Percentiles rank a stretch among this genome's conserved stretches.
Evolutionary conservation across 495 filamentous ascomycete genomes (phyloP).

Genomic region (Hypoxylon intermedium): DNA sequence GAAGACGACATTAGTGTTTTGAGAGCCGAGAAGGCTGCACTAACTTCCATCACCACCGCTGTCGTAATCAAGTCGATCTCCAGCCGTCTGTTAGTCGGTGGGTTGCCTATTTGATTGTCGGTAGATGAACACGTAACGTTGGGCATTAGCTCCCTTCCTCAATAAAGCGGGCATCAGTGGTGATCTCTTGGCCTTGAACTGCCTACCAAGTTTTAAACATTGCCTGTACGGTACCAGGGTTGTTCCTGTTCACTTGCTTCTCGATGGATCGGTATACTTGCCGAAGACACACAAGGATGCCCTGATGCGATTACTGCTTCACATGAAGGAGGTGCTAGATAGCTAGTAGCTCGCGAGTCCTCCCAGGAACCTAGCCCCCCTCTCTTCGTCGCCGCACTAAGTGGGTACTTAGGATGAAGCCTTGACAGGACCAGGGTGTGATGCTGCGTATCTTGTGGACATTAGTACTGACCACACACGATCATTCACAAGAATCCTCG

Average conservation of each 20-base stretch:
- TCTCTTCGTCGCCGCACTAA: too few relatives aligned
- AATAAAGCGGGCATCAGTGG: constrained; percentile 5
- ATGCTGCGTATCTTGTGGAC: constrained; percentile 26
- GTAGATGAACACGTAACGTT: constrained; percentile 25
- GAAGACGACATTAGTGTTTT: constrained; percentile 22
- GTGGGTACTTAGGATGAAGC: neutral
- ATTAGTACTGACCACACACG: neutral
- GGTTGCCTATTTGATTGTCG: constrained; percentile 1
- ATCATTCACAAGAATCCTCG: neutral
- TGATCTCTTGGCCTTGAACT: neutral
- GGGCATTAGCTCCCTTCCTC: constrained; percentile 23
- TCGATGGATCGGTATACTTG: constrained; percentile 25
- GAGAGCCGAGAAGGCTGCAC: constrained; percentile 25
- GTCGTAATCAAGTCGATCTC: neutral
- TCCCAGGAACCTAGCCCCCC: neutral
- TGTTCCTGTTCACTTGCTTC: neutral
- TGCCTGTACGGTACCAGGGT: neutral
- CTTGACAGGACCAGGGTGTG: neutral
- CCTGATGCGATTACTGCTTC: constrained; percentile 6
- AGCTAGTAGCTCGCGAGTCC: neutral
- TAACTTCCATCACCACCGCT: neutral
- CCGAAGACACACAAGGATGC: constrained; percentile 22
- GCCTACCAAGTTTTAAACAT: constrained; percentile 3
- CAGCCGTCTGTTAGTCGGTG: neutral
- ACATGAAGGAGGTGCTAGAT: too few relatives aligned